Evolutionary conservation across 2,329 filamentous ascomycete species (phyloP), one percentile per base, ranked within the genome.

Genomic region (Aspergillus luchuensis): DNA sequence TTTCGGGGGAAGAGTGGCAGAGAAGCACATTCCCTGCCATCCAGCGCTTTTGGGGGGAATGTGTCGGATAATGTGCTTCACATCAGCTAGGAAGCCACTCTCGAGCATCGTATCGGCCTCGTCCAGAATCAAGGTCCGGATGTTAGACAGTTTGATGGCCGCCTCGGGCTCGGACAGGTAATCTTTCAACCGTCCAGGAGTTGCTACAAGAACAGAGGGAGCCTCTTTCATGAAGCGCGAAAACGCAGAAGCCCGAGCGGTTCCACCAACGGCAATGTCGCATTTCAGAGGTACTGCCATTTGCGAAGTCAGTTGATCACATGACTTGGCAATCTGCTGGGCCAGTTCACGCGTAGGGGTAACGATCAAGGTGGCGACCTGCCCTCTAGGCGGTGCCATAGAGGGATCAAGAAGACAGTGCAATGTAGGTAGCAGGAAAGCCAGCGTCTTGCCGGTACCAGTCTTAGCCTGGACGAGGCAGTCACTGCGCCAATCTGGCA

Each of bases 1-100:
- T 64, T 92, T 86, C 61, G 86, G 85, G 49, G 93, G 91, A 47
- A 97, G 90, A 15, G 93, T 98, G 52, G 93, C 93, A 15, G 92
- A 97, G 77, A 95, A 97, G 72, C 97, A 88, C 71, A 97, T 86
- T 57, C 81, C 82, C 55, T 74, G 72, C 72, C 72, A 74, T 38
- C 79, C 80, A 6, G 64, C 67, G 58, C 69, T 75, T 75, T 85
- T 85, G 6, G 79, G 74, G 8, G 84, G 84, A 48, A 86, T 78
- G 36, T 77, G 75, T 21, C 72, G 74, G 30, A 85, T 75, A 36
- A 86, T 84, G 53, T 80, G 75, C 66, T 80, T 81, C 58, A 86
- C 79, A 21, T 81, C 82, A 10, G 79, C 78, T 25, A 84, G 74
- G 65, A 86, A 86, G 8, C 71, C 71, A 33, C 51, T 65, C 57